Conservation (phyloP, 495 filamentous ascomycete species). For the Haplographium delicatum region DNA sequence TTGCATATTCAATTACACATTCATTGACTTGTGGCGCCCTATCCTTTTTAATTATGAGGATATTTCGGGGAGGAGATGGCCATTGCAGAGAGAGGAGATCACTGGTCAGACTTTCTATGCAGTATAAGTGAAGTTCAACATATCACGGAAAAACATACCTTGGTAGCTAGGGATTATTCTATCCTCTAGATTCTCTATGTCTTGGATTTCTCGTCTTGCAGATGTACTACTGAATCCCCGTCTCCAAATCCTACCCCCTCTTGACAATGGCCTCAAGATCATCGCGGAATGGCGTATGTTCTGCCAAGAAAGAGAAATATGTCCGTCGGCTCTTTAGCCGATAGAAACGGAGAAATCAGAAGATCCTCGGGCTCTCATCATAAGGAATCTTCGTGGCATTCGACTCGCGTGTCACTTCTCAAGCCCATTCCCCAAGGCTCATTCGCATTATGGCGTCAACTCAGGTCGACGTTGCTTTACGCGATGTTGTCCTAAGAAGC, state of each 20-base stretch:
- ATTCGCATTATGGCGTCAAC: conserved; percentile 7
- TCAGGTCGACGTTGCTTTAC: conserved; percentile 11
- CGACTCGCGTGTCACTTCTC: neutral
- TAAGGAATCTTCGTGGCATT: neutral
- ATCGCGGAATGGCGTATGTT: conserved; percentile 10
- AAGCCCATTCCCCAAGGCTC: neutral
- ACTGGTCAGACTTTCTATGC: conserved; percentile 20
- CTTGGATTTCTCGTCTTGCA: conserved; percentile 18
- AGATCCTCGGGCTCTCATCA: conserved; percentile 4
- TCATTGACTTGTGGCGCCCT: conserved; percentile 63
- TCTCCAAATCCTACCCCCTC: conserved; percentile 6
- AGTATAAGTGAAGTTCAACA: conserved; percentile 8
- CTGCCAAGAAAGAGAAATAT: conserved; percentile 2
- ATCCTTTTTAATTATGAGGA: conserved; percentile 85
- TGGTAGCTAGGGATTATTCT: conserved; percentile 26
- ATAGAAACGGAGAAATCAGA: neutral
- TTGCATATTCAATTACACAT: conserved; percentile 72
- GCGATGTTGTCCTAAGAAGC: neutral
- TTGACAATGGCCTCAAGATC: conserved; percentile 10
- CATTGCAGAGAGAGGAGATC: conserved; percentile 76
- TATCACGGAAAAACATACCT: conserved; percentile 5
- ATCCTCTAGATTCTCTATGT: conserved; percentile 19
- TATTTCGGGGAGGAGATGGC: conserved; percentile 83
- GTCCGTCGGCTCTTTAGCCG: conserved; percentile 1
- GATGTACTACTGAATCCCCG: conserved; percentile 18